Conservation (phyloP, 2,329 filamentous ascomycete genomes). For the Alternaria consortialis region DNA sequence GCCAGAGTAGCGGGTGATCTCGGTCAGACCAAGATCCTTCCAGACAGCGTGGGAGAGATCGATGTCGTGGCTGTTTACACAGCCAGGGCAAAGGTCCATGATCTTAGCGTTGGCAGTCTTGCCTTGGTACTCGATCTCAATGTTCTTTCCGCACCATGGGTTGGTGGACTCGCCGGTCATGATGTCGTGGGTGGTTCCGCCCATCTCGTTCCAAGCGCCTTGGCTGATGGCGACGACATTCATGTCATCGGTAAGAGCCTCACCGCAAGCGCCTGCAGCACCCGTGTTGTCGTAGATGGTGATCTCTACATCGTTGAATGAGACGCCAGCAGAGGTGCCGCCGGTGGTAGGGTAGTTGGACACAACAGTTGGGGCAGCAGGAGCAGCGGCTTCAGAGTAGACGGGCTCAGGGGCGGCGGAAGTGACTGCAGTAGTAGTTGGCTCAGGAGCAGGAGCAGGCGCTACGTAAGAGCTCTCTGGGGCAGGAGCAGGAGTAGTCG, state of each 20-base stretch:
- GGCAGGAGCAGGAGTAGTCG: constrained; percentile 19
- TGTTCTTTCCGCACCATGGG: constrained; percentile 46
- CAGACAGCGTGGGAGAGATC: constrained; percentile 46
- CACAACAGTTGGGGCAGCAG: constrained; percentile 11
- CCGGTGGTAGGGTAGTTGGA: constrained; percentile 11
- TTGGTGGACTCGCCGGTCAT: constrained; percentile 45
- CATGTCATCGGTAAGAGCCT: constrained; percentile 31
- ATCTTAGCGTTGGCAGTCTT: constrained; percentile 38
- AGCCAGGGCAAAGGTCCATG: constrained; percentile 49
- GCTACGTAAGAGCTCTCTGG: constrained; percentile 15
- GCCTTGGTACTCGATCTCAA: constrained; percentile 44
- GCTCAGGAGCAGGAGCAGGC: constrained; percentile 16
- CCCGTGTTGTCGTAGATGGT: constrained; percentile 48
- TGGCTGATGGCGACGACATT: constrained; percentile 42
- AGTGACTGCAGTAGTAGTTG: constrained; percentile 9
- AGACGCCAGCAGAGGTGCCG: constrained; percentile 13
- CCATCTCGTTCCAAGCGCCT: constrained; percentile 30
- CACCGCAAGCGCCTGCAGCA: constrained; percentile 44
- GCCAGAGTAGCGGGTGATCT: constrained; percentile 37
- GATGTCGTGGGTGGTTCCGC: constrained; percentile 40
- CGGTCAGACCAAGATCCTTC: constrained; percentile 34
- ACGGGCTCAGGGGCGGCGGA: constrained; percentile 2
- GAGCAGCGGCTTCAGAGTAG: constrained; percentile 15
- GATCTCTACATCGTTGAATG: constrained; percentile 37
- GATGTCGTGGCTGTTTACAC: constrained; percentile 34